Evolutionary conservation across 208 protist species (phyloP).

Genomic region (Leishmania tropica): DNA sequence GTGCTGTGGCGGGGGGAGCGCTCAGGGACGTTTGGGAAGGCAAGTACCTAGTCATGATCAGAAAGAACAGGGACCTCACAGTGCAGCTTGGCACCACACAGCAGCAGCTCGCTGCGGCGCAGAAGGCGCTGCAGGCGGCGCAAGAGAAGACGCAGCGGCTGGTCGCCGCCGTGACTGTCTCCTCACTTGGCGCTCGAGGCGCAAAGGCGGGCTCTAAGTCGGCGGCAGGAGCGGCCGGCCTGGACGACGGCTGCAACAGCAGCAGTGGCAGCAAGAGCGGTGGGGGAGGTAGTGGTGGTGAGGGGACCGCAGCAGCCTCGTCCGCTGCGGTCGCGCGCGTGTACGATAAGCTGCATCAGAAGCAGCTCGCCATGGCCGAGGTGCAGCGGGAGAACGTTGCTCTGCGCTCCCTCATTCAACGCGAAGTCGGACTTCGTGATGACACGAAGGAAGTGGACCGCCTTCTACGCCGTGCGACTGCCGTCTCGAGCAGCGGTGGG

Average conservation of each 20-base stretch:
- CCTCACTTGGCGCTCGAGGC: slow-evolving; percentile 12
- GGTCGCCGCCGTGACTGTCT: slow-evolving; percentile 15
- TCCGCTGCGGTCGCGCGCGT: slow-evolving; percentile 38
- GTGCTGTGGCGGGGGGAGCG: slow-evolving; percentile 1
- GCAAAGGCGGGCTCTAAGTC: not conserved
- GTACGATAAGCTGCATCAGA: slow-evolving; percentile 58
- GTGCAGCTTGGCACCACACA: slow-evolving; percentile 47
- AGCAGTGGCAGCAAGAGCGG: not conserved
- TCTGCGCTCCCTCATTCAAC: slow-evolving; percentile 48
- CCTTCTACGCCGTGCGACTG: slow-evolving; percentile 30
- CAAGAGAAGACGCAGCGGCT: slow-evolving; percentile 39
- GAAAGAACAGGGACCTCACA: slow-evolving; percentile 40
- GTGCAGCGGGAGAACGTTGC: slow-evolving; percentile 54
- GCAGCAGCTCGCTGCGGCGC: slow-evolving; percentile 27
- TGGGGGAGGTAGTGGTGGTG: not conserved
- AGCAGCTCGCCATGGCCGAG: slow-evolving; percentile 53
- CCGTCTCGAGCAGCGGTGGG: slow-evolving; percentile 1
- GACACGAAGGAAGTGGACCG: slow-evolving; percentile 44
- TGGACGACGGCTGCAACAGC: not conserved
- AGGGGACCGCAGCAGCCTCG: slow-evolving; percentile 12
- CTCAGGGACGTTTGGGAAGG: slow-evolving; percentile 52
- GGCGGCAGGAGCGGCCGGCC: not conserved
- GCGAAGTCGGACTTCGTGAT: slow-evolving; percentile 56
- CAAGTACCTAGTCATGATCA: slow-evolving; percentile 67
- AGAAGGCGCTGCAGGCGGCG: slow-evolving; percentile 38